phyloP scores from a whole-genome alignment of 1,284 basidiomycete species.

The Cronartium quercuum region DNA sequence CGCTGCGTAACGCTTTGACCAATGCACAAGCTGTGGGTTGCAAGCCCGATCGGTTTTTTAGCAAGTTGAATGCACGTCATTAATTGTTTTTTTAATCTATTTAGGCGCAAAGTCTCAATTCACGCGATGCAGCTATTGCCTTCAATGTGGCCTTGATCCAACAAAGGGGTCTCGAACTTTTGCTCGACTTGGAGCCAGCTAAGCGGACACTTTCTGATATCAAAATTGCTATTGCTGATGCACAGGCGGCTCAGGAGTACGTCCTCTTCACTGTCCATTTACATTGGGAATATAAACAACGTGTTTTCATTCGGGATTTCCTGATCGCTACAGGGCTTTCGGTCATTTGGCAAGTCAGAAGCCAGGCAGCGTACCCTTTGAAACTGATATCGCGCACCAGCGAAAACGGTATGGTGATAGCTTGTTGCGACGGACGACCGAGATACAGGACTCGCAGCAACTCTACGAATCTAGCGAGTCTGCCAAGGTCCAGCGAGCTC shows the following conservation, averaged over 20 bases:
- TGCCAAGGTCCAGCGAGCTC: slow-evolving; percentile 51
- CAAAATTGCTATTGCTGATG: slow-evolving; percentile 67
- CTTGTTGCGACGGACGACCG: slow-evolving; percentile 70
- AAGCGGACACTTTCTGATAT: slow-evolving; percentile 75
- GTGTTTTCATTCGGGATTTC: slow-evolving; percentile 1
- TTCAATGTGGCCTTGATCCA: slow-evolving; percentile 96
- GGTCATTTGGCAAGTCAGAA: slow-evolving; percentile 69
- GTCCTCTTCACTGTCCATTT: slow-evolving; percentile 43
- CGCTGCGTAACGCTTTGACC: slow-evolving; percentile 70
- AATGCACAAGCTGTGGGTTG: slow-evolving; percentile 66
- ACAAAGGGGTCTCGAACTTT: slow-evolving; percentile 83
- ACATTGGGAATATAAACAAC: no score
- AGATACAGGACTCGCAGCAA: slow-evolving; percentile 61
- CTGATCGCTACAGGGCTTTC: slow-evolving; percentile 60
- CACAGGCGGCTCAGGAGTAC: slow-evolving; percentile 78
- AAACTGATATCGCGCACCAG: slow-evolving; percentile 75
- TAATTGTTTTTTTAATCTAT: not conserved
- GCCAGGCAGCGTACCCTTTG: slow-evolving; percentile 69
- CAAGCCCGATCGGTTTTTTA: not conserved
- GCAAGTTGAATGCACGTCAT: slow-evolving; percentile 1
- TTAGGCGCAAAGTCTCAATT: slow-evolving; percentile 72
- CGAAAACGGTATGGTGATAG: slow-evolving; percentile 77
- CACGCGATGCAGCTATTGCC: slow-evolving; percentile 74
- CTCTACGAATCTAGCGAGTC: slow-evolving; percentile 67
- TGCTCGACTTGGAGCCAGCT: slow-evolving; percentile 64